phyloP scores from a whole-genome alignment of 176 grass and related monocot species.

The Miscanthus lutarioriparius region DNA sequence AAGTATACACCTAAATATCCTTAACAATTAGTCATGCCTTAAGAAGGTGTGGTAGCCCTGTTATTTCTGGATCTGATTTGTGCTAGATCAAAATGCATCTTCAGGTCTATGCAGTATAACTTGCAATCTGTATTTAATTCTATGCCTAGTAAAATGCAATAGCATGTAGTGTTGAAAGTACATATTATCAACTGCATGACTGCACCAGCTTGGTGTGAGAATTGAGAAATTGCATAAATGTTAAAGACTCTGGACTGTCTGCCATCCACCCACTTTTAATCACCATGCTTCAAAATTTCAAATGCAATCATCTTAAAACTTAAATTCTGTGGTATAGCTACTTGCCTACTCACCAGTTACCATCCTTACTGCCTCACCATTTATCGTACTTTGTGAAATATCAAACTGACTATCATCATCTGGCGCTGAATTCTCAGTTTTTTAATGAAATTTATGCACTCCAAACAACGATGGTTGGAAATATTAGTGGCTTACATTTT shows the following conservation, averaged over 20 bases:
- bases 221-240: constrained; percentile 1
- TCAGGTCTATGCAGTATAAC: constrained; percentile 16
- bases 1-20: neutral
- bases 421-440: neutral
- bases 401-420: neutral
- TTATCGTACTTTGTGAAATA: neutral
- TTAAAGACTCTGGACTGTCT: neutral
- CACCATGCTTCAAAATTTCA: neutral
- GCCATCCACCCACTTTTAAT: neutral
- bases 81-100: constrained; percentile 7
- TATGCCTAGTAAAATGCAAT: constrained; percentile 18
- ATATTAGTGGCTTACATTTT: constrained; percentile 31
- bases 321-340: constrained; percentile 4
- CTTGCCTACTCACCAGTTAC: neutral
- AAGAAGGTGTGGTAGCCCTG: neutral
- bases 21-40: neutral
- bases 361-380: neutral
- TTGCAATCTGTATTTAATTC: constrained; percentile 17
- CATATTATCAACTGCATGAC: constrained; percentile 2
- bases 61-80: neutral
- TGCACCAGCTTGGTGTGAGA: neutral
- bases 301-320: constrained; percentile 1
- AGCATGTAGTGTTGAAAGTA: constrained; percentile 3
- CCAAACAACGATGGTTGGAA: neutral
- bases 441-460: constrained; percentile 7